Percentiles rank a stretch among this genome's conserved stretches.
Conservation (phyloP, 2,329 filamentous ascomycete species). For the Verruconis gallopava region DNA sequence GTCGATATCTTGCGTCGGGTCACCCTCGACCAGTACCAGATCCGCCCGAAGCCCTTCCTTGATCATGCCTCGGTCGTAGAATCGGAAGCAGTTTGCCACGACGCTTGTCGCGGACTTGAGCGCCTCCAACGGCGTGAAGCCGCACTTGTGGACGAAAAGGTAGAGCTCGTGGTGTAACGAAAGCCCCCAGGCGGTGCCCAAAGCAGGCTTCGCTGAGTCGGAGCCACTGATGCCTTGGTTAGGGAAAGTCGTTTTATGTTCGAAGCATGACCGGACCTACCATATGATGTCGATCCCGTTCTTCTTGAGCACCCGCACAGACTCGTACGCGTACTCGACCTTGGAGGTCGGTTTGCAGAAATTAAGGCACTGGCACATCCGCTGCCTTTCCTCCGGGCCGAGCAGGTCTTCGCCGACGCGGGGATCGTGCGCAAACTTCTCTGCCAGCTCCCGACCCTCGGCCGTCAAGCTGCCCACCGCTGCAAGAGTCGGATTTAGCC, state of each 20-base stretch:
- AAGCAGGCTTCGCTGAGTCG: conserved; percentile 29
- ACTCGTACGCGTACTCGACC: conserved; percentile 29
- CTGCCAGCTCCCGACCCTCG: conserved; percentile 27
- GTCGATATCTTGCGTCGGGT: conserved; percentile 29
- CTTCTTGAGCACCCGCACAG: conserved; percentile 25
- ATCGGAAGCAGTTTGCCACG: conserved; percentile 28
- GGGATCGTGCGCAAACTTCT: conserved; percentile 28
- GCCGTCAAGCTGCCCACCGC: conserved; percentile 28
- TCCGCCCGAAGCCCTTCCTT: conserved; percentile 29
- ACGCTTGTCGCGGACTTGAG: conserved; percentile 28
- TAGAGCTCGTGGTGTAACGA: conserved; percentile 30
- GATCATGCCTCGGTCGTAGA: conserved; percentile 28
- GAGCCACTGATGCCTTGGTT: conserved; percentile 28
- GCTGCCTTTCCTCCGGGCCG: conserved; percentile 20
- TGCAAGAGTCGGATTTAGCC: conserved; percentile 30
- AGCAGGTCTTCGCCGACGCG: conserved; percentile 21
- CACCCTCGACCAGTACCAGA: conserved; percentile 31
- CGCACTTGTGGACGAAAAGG: conserved; percentile 29
- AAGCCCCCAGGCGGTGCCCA: conserved; percentile 32
- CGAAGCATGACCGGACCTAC: too few species aligned
- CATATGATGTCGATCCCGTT: conserved; percentile 30
- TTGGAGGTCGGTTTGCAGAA: conserved; percentile 22
- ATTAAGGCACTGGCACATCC: conserved; percentile 30
- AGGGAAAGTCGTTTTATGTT: too few species aligned
- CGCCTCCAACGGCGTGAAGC: conserved; percentile 30